Base-by-base conservation (phyloP, 306 rosid genomes). In the Ziziphus jujuba region DNA sequence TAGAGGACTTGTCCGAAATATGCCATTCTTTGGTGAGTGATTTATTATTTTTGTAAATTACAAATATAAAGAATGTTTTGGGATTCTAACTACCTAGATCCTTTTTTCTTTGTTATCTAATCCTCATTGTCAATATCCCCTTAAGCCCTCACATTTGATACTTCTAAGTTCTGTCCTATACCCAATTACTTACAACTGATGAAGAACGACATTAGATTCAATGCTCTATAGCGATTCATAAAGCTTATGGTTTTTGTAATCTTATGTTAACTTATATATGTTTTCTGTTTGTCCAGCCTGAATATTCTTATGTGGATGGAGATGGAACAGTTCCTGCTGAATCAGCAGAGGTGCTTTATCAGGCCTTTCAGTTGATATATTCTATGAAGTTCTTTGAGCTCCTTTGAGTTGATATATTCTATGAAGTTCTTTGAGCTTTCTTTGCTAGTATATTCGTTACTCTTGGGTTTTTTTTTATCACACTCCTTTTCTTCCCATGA, bases 271-370 rank as follows among this genome's bases (percentile, higher is more conserved):
- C 51, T 77, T 66, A 45, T 34, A 56, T n/a, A n/a, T n/a, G n/a
- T 52, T 16, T 50, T 64, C 50, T 65, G 15, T 69, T 9, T 78
- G 66, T 75, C 48, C 92, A 92, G 97, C 96, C 98, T 23, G 75
- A 65, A 77, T 92, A 89, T 78, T 84, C 91, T 21, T 87, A 81
- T 55, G 95, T 92, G 28, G 85, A 87, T 48, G 98, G 97, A 71
- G 98, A 92, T 67, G 98, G 89, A 76, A 79, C 98, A 43, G 98
- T 92, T 86, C 96, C 97, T 40, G 57, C 89, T 56, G 98, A 92
- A 81, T 92, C 98, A 65, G 87, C 87, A 72, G 84, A 76, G 98
- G 97, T 92, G 64, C 75, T 45, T 51, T 70, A 55, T 78, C 71
- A 64, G 48, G 68, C 51, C 73, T 49, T 60, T 84, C 56, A 51